These are phyloP conservation scores for Cucurbita pepo DNA, from an alignment of 306 rosid genomes.

Conservation along the genomic window DNA sequence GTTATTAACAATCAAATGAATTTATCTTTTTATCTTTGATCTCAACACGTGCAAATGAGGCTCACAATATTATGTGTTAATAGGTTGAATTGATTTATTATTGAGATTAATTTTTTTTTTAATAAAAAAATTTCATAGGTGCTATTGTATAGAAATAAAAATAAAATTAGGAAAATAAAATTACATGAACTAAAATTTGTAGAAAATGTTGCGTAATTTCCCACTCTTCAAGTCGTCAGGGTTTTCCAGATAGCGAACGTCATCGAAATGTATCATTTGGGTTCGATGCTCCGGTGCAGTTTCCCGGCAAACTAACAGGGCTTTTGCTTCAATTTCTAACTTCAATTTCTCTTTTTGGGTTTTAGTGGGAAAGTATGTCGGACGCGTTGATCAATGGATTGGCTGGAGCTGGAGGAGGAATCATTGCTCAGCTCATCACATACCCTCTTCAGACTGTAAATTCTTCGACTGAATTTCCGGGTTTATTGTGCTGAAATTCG, in stretches of 20 bases:
- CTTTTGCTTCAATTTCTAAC: not conserved
- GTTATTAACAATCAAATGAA: no score
- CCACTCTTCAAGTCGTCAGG: not conserved
- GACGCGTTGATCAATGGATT: slow-evolving; percentile 94
- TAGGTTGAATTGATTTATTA: no score
- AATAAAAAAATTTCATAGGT: no score
- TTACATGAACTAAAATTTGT: no score
- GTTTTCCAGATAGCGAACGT: not conserved
- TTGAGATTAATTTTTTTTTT: no score
- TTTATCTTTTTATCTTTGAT: no score
- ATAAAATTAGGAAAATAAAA: no score
- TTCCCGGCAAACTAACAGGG: not conserved
- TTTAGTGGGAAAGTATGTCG: slow-evolving; percentile 42
- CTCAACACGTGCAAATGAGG: no score
- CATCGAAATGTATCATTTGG: not conserved
- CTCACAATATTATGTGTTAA: no score
- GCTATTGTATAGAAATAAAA: no score
- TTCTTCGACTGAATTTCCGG: not conserved
- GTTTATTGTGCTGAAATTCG: not conserved
- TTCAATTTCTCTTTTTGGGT: not conserved
- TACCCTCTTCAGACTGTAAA: slow-evolving; percentile 90
- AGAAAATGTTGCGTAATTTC: not conserved
- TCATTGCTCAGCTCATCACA: slow-evolving; percentile 92
- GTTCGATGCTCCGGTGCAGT: not conserved
- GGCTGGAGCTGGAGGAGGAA: slow-evolving; percentile 97